Conservation (phyloP, 352 stramenopile species). For the Poterioochromonas sp. region DNA sequence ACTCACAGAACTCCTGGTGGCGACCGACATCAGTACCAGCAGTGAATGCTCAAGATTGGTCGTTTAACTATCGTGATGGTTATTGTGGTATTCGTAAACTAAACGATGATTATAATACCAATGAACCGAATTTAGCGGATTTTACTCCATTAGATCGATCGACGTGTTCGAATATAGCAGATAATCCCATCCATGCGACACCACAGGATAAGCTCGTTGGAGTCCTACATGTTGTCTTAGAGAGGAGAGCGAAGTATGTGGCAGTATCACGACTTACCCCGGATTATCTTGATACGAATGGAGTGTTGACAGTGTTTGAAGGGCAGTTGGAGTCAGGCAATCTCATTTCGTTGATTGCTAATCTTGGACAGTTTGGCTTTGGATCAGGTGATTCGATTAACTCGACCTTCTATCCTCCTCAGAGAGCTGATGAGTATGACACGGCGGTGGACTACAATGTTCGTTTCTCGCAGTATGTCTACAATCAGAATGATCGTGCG, state of each 20-base stretch:
- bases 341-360: slow-evolving; percentile 24
- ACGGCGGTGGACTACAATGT: slow-evolving; percentile 41
- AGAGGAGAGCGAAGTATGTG: slow-evolving; percentile 80
- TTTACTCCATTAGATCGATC: slow-evolving; percentile 43
- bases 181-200: slow-evolving; percentile 84
- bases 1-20: slow-evolving; percentile 76
- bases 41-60: slow-evolving; percentile 79
- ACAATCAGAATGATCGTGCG: slow-evolving; percentile 50
- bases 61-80: slow-evolving; percentile 84
- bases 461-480: slow-evolving; percentile 51
- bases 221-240: slow-evolving; percentile 68
- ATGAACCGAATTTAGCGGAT: slow-evolving; percentile 48
- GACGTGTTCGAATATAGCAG: slow-evolving; percentile 77
- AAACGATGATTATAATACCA: slow-evolving; percentile 51
- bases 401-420: slow-evolving; percentile 31
- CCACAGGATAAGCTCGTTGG: slow-evolving; percentile 79
- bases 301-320: slow-evolving; percentile 51
- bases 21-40: slow-evolving; percentile 64
- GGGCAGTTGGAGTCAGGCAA: slow-evolving; percentile 39
- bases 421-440: slow-evolving; percentile 12
- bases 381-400: background rate
- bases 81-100: slow-evolving; percentile 53
- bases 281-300: slow-evolving; percentile 74
- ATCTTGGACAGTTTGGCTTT: slow-evolving; percentile 29
- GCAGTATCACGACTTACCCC: slow-evolving; percentile 73